Base-by-base conservation (phyloP, 208 protist genomes). In the Acanthamoeba lenticulata region DNA sequence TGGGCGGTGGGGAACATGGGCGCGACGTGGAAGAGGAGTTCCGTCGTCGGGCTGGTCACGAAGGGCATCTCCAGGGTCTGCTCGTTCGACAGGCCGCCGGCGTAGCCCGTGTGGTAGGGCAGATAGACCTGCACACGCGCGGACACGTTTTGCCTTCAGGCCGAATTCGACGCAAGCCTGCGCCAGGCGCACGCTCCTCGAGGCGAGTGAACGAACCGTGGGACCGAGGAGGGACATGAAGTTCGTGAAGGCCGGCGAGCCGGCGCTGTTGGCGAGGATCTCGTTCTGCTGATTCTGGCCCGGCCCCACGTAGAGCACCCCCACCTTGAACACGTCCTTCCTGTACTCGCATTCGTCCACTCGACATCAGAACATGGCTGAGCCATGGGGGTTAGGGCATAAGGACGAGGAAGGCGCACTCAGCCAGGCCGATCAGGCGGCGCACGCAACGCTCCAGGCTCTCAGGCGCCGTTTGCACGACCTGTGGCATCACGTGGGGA, bases 321-420 rank as follows among this genome's bases (percentile, higher is more conserved):
- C 81, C 38, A 89, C 52, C 47, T 89, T 89, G 81, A 45, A 89
- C 38, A 65, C 52, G 19, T 89, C 81, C 44, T 65, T 55, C 81
- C 81, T 89, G 34, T 21, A 32, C 36, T 44, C 1, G 27, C n/a
- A n/a, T n/a, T n/a, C n/a, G n/a, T n/a, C 2, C 27, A 5, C 1
- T 29, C 27, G 27, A 65, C 2, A 29, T 29, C 57, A 60, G 17
- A 4, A n/a, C 11, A 38, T 74, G 65, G 13, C 13, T 2, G 65
- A 42, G 40, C 69, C 27, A n/a, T 29, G 60, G 6, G 5, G 0
- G 9, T 79, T 17, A 4, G 5, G 9, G 36, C 34, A 9, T 5
- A 79, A 29, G 15, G 69, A 2, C 27, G 69, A 15, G 36, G 36
- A 6, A 27, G 29, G 60, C 69, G 40, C 11, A 79, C 69, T 79